Base-by-base conservation (phyloP, 1,284 basidiomycete genomes). In the Puccinia horiana region DNA sequence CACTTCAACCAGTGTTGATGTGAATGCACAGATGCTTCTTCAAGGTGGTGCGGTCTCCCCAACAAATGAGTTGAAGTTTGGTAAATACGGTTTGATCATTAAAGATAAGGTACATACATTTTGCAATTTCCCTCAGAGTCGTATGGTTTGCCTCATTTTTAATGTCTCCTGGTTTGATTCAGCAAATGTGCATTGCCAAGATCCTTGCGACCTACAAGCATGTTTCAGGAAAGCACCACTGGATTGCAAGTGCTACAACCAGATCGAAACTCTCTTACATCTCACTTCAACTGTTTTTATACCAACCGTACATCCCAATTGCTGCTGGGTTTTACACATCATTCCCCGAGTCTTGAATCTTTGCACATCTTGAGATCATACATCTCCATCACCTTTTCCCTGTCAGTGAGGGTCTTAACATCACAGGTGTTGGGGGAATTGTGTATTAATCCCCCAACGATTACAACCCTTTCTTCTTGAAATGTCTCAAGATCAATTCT, bases 171-270 rank as follows among this genome's bases (percentile, higher is more conserved):
- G 3, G 8, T 14, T 32, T 26, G 12, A 14, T 63, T 63, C 61
- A 63, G 61, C 29, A 63, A 32, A 63, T 63, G 61, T 63, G 32
- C 11, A 63, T 63, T 20, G 26, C 23, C 11, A 63, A 63, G 20
- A 32, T 63, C 35, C 29, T 63, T 6, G 61, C 61, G n/a, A 29
- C 61, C 20, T 63, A 63, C 12, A 20, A 63, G 61, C 61, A 63
- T 63, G 61, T 63, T 63, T 63, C 61, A 63, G 61, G 61, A 37
- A 63, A 63, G 26, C 61, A 63, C 20, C 20, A 20, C 61, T 63
- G n/a, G 61, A 20, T 63, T 63, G 26, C 61, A 32, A 63, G 61
- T 63, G 16, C 61, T 20, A 63, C 26, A 32, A 29, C 23, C 26
- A 16, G 32, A 63, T 5, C 16, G 6, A 29, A 63, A 32, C 61